Percentiles rank a stretch among this genome's conserved stretches.
Evolutionary conservation across 225 moss, liverwort and hornwort species (phyloP).

Genomic region (Pleurozium schreberi): DNA sequence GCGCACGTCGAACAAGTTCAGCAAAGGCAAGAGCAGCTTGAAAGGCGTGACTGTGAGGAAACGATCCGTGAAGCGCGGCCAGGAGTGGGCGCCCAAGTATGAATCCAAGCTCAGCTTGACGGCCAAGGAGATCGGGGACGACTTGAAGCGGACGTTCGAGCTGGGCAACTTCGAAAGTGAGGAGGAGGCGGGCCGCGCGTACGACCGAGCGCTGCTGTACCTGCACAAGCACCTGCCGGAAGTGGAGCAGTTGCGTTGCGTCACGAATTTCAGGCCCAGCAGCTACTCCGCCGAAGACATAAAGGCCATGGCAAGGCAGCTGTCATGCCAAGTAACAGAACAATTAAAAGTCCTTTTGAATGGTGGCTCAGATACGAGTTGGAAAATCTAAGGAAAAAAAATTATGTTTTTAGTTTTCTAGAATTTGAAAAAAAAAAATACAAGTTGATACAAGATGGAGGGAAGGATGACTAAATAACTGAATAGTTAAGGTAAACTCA

Average conservation of each 20-base stretch:
- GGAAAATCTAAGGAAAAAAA: neutral
- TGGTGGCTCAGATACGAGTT: neutral
- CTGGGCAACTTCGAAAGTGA: neutral
- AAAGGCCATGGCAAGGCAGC: neutral
- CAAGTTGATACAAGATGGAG: neutral
- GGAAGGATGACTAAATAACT: neutral
- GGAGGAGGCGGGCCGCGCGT: neutral
- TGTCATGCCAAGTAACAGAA: neutral
- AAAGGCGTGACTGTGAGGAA: neutral
- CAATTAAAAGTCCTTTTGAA: too few relatives aligned
- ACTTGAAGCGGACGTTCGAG: neutral
- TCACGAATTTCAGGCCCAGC: slow-evolving; percentile 1
- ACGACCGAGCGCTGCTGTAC: neutral
- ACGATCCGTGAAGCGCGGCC: neutral
- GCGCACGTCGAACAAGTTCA: neutral
- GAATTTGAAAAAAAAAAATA: too few relatives aligned
- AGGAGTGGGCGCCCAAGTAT: neutral
- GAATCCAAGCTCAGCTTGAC: neutral
- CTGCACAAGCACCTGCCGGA: neutral
- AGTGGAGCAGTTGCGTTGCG: neutral
- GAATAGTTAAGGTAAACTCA: neutral
- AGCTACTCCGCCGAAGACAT: neutral
- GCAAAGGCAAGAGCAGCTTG: neutral
- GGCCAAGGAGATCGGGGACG: neutral
- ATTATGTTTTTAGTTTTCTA: too few relatives aligned